These are phyloP conservation scores for Arxiozyma slooffiae DNA, from an alignment of 1,139 yeast species.

Conservation along the genomic window DNA sequence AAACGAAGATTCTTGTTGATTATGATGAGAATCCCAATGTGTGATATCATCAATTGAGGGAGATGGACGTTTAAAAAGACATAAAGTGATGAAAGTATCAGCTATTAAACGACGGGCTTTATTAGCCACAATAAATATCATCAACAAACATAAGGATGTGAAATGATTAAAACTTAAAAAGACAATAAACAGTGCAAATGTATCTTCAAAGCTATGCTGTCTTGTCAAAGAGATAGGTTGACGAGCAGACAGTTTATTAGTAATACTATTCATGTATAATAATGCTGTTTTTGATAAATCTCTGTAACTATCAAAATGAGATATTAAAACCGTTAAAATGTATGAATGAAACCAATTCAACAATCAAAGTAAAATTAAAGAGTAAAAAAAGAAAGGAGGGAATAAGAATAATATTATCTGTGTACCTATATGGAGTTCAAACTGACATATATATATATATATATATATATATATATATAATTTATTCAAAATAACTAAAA, in stretches of 20 bases:
- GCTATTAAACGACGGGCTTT: conserved; percentile 22
- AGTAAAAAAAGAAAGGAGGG: too few species aligned
- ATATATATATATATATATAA: too few species aligned
- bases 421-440: too few species aligned
- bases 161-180: conserved; percentile 27
- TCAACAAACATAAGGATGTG: conserved; percentile 18
- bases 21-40: conserved; percentile 1
- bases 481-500: too few species aligned
- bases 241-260: neutral
- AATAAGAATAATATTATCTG: too few species aligned
- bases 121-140: conserved; percentile 22
- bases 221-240: conserved; percentile 3
- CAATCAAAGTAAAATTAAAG: too few species aligned
- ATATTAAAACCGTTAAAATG: too few species aligned
- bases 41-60: conserved; percentile 12
- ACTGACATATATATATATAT: too few species aligned
- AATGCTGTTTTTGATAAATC: neutral
- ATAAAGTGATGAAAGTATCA: conserved; percentile 19
- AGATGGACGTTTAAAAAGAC: conserved; percentile 22
- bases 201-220: conserved; percentile 26
- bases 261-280: neutral
- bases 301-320: neutral
- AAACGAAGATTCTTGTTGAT: neutral
- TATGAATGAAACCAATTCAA: too few species aligned
- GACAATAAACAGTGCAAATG: conserved; percentile 26